phyloP scores from a whole-genome alignment of 305 asterid genomes.

The Stenogyne calaminthoides region DNA sequence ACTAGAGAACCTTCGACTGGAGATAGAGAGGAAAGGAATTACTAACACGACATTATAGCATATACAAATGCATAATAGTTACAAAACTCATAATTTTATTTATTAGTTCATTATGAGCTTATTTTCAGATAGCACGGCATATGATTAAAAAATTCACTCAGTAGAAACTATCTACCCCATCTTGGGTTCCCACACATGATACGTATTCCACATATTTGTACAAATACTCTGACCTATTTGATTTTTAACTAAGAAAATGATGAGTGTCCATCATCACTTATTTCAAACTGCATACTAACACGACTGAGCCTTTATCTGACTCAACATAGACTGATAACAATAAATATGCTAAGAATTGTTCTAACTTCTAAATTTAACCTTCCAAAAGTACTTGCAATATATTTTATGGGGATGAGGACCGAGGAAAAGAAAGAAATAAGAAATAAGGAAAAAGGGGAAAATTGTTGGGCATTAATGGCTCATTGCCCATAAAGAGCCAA shows the following conservation, averaged over 20 bases:
- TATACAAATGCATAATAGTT: neutral
- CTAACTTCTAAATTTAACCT: neutral
- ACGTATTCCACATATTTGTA: neutral
- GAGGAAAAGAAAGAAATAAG: neutral
- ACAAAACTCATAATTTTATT: neutral
- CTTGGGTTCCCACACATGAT: no score
- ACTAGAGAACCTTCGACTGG: constrained; percentile 66
- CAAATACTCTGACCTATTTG: neutral
- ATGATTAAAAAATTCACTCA: neutral
- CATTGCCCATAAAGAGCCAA: neutral
- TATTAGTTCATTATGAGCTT: neutral
- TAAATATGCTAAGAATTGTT: neutral
- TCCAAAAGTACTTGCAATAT: no score
- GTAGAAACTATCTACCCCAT: neutral
- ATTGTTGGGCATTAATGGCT: neutral
- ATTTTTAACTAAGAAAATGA: neutral
- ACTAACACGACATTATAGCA: constrained; percentile 4
- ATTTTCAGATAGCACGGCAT: neutral
- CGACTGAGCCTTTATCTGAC: neutral
- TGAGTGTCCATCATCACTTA: neutral
- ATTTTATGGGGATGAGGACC: neutral
- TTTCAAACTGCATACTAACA: constrained; percentile 8
- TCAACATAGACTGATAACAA: neutral
- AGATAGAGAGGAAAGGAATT: neutral
- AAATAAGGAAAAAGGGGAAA: neutral